Conservation (phyloP, 176 grass and related monocot species). For the Hordeum marinum region DNA sequence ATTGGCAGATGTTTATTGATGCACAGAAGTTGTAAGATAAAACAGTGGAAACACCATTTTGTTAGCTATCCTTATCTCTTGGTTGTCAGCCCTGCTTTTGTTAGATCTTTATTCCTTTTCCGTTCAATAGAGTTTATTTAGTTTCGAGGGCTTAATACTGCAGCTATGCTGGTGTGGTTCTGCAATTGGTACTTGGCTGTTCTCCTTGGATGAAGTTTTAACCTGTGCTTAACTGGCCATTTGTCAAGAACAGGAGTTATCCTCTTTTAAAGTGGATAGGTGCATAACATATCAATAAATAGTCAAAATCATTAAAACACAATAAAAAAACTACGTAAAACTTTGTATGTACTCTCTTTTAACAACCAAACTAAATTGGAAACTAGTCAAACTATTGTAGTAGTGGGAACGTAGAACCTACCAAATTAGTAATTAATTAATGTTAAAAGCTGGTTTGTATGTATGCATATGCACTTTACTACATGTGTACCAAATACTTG, state of each 20-base stretch:
- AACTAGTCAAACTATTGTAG: constrained; percentile 2
- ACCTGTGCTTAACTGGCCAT: not conserved
- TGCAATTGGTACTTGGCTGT: not conserved
- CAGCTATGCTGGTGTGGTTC: not conserved
- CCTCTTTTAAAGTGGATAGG: not conserved
- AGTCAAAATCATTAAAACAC: not conserved
- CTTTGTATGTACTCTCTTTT: not conserved
- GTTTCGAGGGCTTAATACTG: constrained; percentile 6
- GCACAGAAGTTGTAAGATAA: constrained; percentile 15
- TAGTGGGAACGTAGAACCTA: not conserved
- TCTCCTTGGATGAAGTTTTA: constrained; percentile 7
- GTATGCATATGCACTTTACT: not conserved
- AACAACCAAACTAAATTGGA: not conserved
- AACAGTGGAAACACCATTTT: constrained; percentile 1
- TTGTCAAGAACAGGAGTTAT: not conserved
- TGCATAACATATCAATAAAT: not conserved
- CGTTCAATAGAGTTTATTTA: constrained; percentile 6
- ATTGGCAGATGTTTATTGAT: constrained; percentile 4
- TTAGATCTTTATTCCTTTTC: not conserved
- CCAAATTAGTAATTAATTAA: not conserved
- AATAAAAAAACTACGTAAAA: not conserved
- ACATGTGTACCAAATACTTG: not conserved
- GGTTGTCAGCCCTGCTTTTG: not conserved
- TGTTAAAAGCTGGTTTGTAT: not conserved
- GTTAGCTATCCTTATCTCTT: constrained; percentile 1